Base-by-base conservation (phyloP, 495 filamentous ascomycete species). In the Parathielavia appendiculata region DNA sequence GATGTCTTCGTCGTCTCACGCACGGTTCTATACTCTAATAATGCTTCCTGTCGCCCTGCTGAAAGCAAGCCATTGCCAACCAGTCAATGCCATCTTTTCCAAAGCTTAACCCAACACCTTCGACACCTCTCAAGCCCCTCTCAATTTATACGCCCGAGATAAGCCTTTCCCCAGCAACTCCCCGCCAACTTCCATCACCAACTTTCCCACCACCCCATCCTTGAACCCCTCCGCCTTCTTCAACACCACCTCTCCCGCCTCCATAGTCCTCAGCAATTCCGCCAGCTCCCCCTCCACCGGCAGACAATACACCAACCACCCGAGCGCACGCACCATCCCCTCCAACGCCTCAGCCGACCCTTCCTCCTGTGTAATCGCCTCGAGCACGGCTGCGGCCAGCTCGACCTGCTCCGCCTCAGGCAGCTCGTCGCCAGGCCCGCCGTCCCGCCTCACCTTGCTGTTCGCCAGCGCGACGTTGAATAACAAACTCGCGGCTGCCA, bases 401-500 rank as follows among this genome's bases (percentile, higher is more conserved):
- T 93, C 91, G 22, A 95, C 81, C 65, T 92, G 87, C 54, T 85
- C 81, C 10, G 75, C 81, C 55, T 89, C 86, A 0, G 81, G 66
- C 4, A 97, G 69, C 1, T 75, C 72, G 34, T 91, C 86, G 3
- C 76, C 71, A 5, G 79, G 68, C 9, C 80, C 76, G 17, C 81
- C 76, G 17, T 78, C 76, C 23, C 90, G 82, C 39, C 80, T 72
- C 3, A 30, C 26, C 48, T 81, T 80, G 65, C 86, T 84, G 63
- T 91, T 90, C 10, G 84, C 78, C 10, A 80, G 71, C 0, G 90
- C 81, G 4, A 97, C 69, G 58, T 97, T 96, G 71, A 92, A 92
- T 1, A 88, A 81, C n/a, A 97, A 72, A 1, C 86, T 87, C 16
- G 91, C 81, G 0, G 91, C 89, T 7, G 90, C 87, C 14, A 91